A percentile compares a stretch with the other conserved stretches of the same genome.
Evolutionary conservation across 176 grass and related monocot species (phyloP).

Genomic region (Aegilops speltoides): DNA sequence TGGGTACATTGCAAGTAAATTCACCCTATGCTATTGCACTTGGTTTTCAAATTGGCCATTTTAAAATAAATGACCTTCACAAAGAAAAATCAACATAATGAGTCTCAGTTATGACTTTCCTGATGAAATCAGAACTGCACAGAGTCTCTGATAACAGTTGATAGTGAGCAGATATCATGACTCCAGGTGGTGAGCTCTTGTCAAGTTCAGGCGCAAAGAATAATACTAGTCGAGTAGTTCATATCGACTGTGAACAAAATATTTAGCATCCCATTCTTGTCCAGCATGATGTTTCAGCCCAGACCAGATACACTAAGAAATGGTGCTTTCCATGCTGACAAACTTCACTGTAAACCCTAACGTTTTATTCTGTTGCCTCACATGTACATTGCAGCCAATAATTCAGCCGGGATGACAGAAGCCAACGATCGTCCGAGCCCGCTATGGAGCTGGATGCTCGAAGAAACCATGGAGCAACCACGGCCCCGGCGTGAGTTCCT

Average conservation of each 20-base stretch:
- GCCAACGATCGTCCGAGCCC: not conserved
- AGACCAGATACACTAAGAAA: slow-evolving; percentile 1
- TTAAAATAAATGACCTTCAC: not conserved
- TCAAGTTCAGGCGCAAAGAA: not conserved
- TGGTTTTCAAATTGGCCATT: slow-evolving; percentile 16
- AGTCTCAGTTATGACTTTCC: not conserved
- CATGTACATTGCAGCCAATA: not conserved
- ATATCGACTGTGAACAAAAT: not conserved
- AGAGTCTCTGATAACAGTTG: not conserved
- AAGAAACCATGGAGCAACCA: slow-evolving; percentile 19
- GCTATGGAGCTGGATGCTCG: slow-evolving; percentile 14
- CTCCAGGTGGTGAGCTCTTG: no score
- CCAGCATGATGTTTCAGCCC: not conserved
- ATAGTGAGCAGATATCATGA: not conserved
- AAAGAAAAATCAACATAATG: not conserved
- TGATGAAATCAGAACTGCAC: not conserved
- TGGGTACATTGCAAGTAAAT: slow-evolving; percentile 13
- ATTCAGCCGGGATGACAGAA: slow-evolving; percentile 28
- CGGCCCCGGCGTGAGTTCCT: not conserved
- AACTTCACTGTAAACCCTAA: not conserved
- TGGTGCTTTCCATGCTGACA: not conserved
- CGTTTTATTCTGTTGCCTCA: not conserved
- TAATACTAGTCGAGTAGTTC: not conserved
- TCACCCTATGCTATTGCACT: not conserved
- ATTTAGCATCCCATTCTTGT: not conserved